A percentile compares a stretch with the other conserved stretches of the same genome.
phyloP scores from a whole-genome alignment of 768 basidiomycete genomes.

The Leccinum ochraceum region DNA sequence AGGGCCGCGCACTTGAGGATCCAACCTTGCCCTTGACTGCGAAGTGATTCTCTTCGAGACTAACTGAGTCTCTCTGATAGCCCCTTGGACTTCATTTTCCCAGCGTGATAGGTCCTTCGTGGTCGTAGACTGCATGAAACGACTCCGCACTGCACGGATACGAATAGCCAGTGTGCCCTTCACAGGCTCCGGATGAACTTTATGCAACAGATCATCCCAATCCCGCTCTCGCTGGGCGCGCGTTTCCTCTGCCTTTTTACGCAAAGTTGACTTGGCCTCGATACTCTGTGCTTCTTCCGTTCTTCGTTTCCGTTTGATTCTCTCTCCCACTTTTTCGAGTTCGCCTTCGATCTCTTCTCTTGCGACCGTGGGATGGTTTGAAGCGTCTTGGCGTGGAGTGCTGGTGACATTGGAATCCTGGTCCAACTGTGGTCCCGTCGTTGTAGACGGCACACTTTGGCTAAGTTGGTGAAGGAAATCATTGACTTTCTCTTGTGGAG shows the following conservation, averaged over 20 bases:
- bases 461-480: conserved; percentile 58
- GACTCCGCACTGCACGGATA: conserved; percentile 53
- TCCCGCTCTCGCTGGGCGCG: conserved; percentile 57
- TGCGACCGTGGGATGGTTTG: conserved; percentile 44
- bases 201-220: conserved; percentile 60
- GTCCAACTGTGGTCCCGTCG: conserved; percentile 38
- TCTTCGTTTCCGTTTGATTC: conserved; percentile 33
- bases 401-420: conserved; percentile 55
- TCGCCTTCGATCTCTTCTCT: conserved; percentile 43
- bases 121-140: conserved; percentile 60
- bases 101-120: conserved; percentile 53
- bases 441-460: conserved; percentile 34
- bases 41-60: conserved; percentile 47
- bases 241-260: conserved; percentile 65
- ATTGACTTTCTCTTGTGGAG: conserved; percentile 53
- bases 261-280: conserved; percentile 54
- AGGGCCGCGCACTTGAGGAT: conserved; percentile 3
- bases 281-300: conserved; percentile 35
- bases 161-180: conserved; percentile 49
- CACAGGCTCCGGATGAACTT: conserved; percentile 55
- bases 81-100: conserved; percentile 60
- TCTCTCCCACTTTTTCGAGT: conserved; percentile 43
- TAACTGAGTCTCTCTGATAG: conserved; percentile 56
- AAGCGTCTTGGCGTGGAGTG: conserved; percentile 53
- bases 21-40: conserved; percentile 26